Base-by-base conservation (phyloP, 139 green algal species). In the Desmodesmus armatus region DNA sequence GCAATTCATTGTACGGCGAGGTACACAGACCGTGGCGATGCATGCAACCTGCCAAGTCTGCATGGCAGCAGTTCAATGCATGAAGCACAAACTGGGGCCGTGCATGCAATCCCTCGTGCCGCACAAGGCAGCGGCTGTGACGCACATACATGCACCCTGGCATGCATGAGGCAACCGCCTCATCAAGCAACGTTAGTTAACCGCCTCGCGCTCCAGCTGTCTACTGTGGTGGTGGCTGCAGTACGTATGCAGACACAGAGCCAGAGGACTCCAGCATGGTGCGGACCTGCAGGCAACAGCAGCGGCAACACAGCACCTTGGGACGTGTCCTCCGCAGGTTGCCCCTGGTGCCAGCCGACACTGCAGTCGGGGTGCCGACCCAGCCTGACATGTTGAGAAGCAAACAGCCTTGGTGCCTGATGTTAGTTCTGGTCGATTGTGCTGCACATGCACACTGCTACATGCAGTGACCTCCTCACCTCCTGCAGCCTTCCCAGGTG, bases 401-500 rank as follows among this genome's bases (percentile, higher is more conserved):
- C 63, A 71, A 71, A 41, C 63, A 71, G 29, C 63, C 29, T 11
- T 33, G 41, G 63, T 19, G 5, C 5, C 19, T 9, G 41, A 13
- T 31, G 15, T 6, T 17, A 65, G 4, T 27, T 65, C 6, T 65
- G 55, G 4, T 65, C 4, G 4, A 65, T n/a, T 21, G 17, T 11
- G 40, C 63, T 21, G 3, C 4, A 41, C 29, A 41, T 43, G 29
- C 19, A 4, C 2, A 65, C 6, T 11, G 13, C 55, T 6, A 65
- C 55, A 31, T 65, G 15, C 40, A 43, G 19, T 65, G 55, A 11
- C 25, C 65, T 29, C 19, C 77, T 27, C 17, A 74, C 90, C 92
- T 97, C 94, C 23, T 85, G 51, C 29, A 95, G 53, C 0, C 94
- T 86, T 4, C 92, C 90, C 31, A 97, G 82, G 76, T 96, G 94